phyloP scores from a whole-genome alignment of 2,329 filamentous ascomycete species.

The Diaporthe sp. region DNA sequence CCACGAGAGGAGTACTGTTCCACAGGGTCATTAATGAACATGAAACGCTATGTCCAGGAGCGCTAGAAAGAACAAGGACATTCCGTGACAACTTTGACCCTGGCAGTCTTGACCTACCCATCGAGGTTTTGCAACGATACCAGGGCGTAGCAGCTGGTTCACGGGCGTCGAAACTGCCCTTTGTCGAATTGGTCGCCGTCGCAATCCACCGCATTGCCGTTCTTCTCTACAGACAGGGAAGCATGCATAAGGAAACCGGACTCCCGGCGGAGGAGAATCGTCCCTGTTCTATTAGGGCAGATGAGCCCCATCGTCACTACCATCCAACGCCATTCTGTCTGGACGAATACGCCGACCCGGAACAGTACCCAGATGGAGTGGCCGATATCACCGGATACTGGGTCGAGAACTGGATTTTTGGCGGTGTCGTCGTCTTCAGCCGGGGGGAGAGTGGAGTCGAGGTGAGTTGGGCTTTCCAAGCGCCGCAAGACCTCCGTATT shows the following conservation, averaged over 20 bases:
- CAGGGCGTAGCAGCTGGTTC: not conserved
- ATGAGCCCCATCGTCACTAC: not conserved
- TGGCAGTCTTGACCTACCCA: not conserved
- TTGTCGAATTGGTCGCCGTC: not conserved
- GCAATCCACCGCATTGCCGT: not conserved
- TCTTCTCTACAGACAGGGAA: not conserved
- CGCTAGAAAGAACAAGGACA: not conserved
- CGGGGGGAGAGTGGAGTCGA: conserved; percentile 6
- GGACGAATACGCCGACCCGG: not conserved
- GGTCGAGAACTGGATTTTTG: conserved; percentile 27
- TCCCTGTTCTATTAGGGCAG: not conserved
- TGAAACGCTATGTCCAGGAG: not conserved
- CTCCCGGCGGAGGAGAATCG: not conserved
- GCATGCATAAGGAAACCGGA: not conserved
- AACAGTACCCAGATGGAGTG: not conserved
- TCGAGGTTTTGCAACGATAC: not conserved
- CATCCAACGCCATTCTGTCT: conserved; percentile 13
- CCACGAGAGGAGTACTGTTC: not conserved
- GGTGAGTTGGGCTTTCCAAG: not conserved
- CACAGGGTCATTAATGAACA: not conserved
- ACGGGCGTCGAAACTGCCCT: not conserved
- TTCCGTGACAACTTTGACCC: not conserved
- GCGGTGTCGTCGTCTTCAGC: conserved; percentile 7
- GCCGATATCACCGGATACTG: not conserved
- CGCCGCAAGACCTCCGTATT: no score